These are phyloP conservation scores for Paraurostyla sp. DNA, from an alignment of 73 alveolate genomes.

Conservation along the genomic window DNA sequence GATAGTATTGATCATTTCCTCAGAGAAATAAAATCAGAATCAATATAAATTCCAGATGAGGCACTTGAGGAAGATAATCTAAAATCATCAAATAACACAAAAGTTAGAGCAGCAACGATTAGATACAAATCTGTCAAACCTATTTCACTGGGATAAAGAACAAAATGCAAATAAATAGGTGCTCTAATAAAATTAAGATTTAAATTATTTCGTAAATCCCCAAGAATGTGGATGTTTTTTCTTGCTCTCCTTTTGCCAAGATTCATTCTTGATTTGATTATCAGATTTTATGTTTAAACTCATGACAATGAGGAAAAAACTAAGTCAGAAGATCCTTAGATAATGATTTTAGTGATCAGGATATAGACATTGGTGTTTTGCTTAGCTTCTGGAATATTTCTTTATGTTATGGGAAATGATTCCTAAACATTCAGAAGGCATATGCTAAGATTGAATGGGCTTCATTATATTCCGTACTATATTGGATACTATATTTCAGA, in stretches of 20 bases:
- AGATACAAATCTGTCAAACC: too few species aligned
- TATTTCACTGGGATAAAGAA: too few species aligned
- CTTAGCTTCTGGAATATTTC: conserved; percentile 29
- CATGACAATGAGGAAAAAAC: too few species aligned
- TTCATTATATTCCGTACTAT: conserved; percentile 29
- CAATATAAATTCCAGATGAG: not conserved
- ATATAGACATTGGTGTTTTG: conserved; percentile 8
- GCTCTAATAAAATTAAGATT: conserved; percentile 1
- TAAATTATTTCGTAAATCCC: not conserved
- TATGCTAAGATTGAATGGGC: conserved; percentile 41
- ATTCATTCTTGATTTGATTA: not conserved
- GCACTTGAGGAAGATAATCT: not conserved
- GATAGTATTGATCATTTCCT: not conserved
- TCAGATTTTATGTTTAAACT: not conserved
- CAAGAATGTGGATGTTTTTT: conserved; percentile 35
- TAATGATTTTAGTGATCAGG: conserved; percentile 22
- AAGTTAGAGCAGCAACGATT: not conserved
- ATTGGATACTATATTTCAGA: conserved; percentile 44
- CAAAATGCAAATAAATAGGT: too few species aligned
- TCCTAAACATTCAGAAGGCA: not conserved
- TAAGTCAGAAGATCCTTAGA: not conserved
- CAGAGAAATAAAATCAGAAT: not conserved
- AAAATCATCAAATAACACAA: not conserved
- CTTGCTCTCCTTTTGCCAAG: not conserved
- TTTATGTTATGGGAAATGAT: conserved; percentile 26